Percentiles rank a stretch among this genome's conserved stretches.
These are phyloP conservation scores for Metschnikowia kunwiensis DNA, from an alignment of 805 yeast species.

Conservation along the genomic window DNA sequence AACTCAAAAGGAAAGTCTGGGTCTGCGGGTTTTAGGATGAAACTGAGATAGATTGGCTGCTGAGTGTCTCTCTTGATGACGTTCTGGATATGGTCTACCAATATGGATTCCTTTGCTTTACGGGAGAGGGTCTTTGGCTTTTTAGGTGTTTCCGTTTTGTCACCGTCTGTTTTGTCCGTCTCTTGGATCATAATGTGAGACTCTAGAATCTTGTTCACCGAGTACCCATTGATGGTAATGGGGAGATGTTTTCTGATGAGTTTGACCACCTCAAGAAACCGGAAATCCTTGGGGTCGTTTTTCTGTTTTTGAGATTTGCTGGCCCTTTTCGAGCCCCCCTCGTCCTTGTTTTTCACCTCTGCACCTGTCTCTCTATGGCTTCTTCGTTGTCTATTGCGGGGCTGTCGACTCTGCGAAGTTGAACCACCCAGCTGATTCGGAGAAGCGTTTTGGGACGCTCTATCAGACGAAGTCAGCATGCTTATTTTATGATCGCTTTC, in stretches of 20 bases:
- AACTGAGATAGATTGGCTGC: slow-evolving; percentile 38
- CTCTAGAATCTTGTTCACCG: slow-evolving; percentile 18
- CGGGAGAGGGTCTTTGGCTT: slow-evolving; percentile 8
- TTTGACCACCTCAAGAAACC: slow-evolving; percentile 32
- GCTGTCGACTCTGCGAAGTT: no score
- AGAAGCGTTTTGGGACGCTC: no score
- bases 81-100: slow-evolving; percentile 14
- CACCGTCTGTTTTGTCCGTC: neutral
- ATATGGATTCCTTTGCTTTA: slow-evolving; percentile 11
- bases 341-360: no score
- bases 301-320: slow-evolving; percentile 7
- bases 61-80: slow-evolving; percentile 14
- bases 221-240: slow-evolving; percentile 36
- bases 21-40: slow-evolving; percentile 55
- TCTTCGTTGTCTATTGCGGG: no score
- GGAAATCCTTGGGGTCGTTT: slow-evolving; percentile 18
- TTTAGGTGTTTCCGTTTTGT: neutral
- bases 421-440: no score
- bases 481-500: no score
- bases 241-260: slow-evolving; percentile 31
- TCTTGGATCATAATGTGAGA: neutral
- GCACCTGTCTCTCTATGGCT: no score
- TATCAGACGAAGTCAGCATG: no score
- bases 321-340: neutral
- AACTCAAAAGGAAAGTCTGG: slow-evolving; percentile 73